These are phyloP conservation scores for Chrysanthemum seticuspe DNA, from an alignment of 129 eudicot genomes.

Conservation along the genomic window DNA sequence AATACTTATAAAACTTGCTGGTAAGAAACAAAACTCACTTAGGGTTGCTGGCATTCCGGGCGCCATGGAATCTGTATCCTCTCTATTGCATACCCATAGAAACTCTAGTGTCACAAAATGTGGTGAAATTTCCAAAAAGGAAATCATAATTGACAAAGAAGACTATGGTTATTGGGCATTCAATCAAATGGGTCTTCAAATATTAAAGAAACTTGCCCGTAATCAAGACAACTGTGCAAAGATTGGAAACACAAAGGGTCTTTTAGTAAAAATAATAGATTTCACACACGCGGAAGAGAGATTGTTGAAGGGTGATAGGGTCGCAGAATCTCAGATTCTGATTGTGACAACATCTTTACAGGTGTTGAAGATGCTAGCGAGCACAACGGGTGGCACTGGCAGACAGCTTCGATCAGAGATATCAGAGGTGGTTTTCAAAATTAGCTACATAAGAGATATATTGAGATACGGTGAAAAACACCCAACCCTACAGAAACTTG, in stretches of 20 bases:
- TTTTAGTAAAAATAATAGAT: constrained; percentile 68
- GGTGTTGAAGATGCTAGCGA: constrained; percentile 78
- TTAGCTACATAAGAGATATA: constrained; percentile 73
- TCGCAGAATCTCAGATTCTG: constrained; percentile 56
- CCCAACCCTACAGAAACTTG: constrained; percentile 59
- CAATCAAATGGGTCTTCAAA: constrained; percentile 73
- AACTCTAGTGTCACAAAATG: constrained; percentile 23
- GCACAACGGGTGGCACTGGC: constrained; percentile 76
- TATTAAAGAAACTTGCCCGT: constrained; percentile 84
- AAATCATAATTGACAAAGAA: constrained; percentile 42
- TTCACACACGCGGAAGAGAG: constrained; percentile 70
- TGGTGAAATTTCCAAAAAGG: constrained; percentile 57
- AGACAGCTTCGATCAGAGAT: constrained; percentile 75
- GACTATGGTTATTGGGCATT: constrained; percentile 62
- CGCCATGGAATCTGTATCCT: constrained; percentile 81
- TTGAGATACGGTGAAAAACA: constrained; percentile 65
- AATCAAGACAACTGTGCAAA: constrained; percentile 88
- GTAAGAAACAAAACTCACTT: constrained; percentile 72
- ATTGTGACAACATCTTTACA: constrained; percentile 70
- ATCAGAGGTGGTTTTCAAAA: constrained; percentile 82
- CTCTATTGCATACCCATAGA: constrained; percentile 46
- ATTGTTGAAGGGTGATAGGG: constrained; percentile 46
- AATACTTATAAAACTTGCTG: constrained; percentile 58
- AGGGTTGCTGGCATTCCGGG: constrained; percentile 95
- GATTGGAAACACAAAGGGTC: constrained; percentile 84